Evolutionary conservation across 2,329 filamentous ascomycete genomes (phyloP).

Genomic region (Scedosporium apiospermum): DNA sequence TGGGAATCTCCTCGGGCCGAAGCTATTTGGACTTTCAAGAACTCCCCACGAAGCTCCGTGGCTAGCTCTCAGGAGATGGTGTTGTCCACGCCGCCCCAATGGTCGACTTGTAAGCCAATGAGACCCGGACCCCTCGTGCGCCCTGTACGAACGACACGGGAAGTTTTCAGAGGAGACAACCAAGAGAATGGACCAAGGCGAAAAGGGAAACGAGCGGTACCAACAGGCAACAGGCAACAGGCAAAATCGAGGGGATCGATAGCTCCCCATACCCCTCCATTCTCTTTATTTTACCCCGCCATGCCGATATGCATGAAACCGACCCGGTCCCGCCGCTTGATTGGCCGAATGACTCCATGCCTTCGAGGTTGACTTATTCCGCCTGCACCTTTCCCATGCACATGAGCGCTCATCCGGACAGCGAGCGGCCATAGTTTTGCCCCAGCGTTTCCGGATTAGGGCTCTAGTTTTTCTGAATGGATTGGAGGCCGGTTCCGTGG

Average conservation of each 20-base stretch:
- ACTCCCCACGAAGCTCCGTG: neutral
- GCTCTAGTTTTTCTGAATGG: neutral
- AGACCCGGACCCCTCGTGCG: neutral
- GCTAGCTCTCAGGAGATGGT: neutral
- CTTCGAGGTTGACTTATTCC: neutral
- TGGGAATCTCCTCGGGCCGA: neutral
- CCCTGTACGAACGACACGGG: neutral
- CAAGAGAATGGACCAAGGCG: neutral
- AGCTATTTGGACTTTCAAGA: neutral
- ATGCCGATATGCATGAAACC: constrained; percentile 2
- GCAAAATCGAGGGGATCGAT: neutral
- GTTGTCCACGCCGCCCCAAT: neutral
- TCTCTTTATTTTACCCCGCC: constrained; percentile 1
- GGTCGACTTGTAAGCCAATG: neutral
- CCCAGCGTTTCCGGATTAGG: neutral
- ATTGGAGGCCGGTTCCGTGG: neutral
- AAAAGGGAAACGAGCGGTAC: neutral
- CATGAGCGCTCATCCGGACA: neutral
- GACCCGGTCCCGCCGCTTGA: neutral
- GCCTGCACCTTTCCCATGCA: neutral
- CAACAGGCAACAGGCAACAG: constrained; percentile 6
- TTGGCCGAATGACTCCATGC: neutral
- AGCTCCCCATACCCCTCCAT: neutral
- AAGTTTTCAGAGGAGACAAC: neutral
- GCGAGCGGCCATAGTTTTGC: neutral